A percentile compares a stretch with the other conserved stretches of the same genome.
Evolutionary conservation across 495 filamentous ascomycete species (phyloP).

Genomic region (Trichocladium uniseriatum): DNA sequence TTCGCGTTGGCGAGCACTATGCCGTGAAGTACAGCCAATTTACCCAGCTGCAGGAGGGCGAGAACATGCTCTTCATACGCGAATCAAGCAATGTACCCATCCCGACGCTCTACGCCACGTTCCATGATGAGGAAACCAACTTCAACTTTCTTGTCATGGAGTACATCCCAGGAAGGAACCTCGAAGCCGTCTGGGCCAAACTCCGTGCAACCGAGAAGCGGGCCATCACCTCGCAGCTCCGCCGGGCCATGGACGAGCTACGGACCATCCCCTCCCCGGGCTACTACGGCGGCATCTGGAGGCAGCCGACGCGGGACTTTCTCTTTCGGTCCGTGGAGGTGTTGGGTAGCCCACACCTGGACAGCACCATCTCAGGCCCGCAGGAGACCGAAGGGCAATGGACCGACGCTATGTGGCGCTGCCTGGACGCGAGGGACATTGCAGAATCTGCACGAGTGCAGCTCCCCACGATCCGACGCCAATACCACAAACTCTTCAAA

Average conservation of each 20-base stretch:
- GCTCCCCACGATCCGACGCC: not conserved
- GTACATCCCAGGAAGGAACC: not conserved
- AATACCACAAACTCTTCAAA: not conserved
- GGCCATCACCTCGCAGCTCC: not conserved
- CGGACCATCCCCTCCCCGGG: not conserved
- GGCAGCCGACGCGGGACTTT: not conserved
- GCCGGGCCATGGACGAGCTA: not conserved
- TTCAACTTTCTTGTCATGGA: not conserved
- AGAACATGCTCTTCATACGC: conserved; percentile 1
- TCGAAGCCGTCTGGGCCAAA: not conserved
- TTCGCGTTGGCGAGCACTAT: not conserved
- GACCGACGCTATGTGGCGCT: not conserved
- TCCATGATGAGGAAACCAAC: not conserved
- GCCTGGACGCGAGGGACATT: too few species aligned
- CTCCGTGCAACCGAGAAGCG: not conserved
- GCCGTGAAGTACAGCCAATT: not conserved
- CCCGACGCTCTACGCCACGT: not conserved
- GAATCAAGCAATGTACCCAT: not conserved
- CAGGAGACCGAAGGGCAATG: not conserved
- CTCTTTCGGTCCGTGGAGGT: not conserved
- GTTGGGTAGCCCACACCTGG: not conserved
- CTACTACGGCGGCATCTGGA: conserved; percentile 2
- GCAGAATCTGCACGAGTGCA: too few species aligned
- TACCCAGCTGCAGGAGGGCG: not conserved
- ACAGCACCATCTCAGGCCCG: not conserved